phyloP scores from a whole-genome alignment of 148 eudicot genomes.

The Fagopyrum homotropicum region DNA sequence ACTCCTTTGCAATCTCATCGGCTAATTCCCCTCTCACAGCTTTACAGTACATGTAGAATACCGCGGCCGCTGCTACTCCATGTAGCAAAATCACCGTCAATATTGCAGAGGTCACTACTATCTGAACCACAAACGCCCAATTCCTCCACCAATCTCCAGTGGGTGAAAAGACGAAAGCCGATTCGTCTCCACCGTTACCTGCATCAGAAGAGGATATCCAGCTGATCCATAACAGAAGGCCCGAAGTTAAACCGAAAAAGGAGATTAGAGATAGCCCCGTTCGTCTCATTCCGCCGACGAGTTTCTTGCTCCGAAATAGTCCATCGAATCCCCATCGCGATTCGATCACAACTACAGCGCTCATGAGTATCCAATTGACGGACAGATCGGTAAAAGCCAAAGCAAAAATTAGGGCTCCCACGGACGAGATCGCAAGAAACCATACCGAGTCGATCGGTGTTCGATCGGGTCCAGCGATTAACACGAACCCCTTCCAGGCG shows the following conservation, averaged over 20 bases:
- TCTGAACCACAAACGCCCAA: slow-evolving; percentile 26
- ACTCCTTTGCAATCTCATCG: slow-evolving; percentile 58
- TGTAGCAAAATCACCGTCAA: slow-evolving; percentile 42
- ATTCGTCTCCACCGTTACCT: background rate
- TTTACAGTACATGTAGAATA: slow-evolving; percentile 66
- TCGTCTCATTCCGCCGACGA: slow-evolving; percentile 47
- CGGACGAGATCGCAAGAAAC: slow-evolving; percentile 16
- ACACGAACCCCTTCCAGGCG: slow-evolving; percentile 15
- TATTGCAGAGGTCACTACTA: slow-evolving; percentile 34
- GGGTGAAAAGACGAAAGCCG: background rate
- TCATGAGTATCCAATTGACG: slow-evolving; percentile 39
- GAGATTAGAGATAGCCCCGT: slow-evolving; percentile 29
- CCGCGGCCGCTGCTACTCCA: slow-evolving; percentile 30
- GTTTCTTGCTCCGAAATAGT: slow-evolving; percentile 34
- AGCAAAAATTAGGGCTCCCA: slow-evolving; percentile 18
- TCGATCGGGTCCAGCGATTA: slow-evolving; percentile 24
- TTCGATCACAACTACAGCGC: slow-evolving; percentile 50
- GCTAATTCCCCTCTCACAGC: slow-evolving; percentile 63
- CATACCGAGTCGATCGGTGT: slow-evolving; percentile 18
- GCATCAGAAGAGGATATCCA: slow-evolving; percentile 18
- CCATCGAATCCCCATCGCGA: slow-evolving; percentile 53
- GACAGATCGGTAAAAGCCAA: slow-evolving; percentile 20
- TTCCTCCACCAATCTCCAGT: slow-evolving; percentile 24
- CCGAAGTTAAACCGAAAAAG: slow-evolving; percentile 26
- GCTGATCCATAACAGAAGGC: slow-evolving; percentile 15